Base-by-base conservation (phyloP, 257 asterid genomes). In the Echium plantagineum region DNA sequence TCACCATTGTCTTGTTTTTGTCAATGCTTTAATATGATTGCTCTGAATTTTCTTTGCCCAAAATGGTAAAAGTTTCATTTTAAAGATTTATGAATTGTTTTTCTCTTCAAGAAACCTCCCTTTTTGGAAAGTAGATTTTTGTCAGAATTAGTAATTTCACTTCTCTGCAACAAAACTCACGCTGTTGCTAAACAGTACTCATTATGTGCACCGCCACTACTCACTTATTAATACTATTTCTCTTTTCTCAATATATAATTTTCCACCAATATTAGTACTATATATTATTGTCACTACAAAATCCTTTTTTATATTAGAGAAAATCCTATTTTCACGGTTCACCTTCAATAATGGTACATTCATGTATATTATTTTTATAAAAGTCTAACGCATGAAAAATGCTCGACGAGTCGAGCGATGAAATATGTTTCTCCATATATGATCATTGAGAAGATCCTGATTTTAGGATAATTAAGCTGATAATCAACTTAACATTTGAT, bases 11-110 rank as follows among this genome's bases (percentile, higher is more conserved):
- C 61, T 84, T 60, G 90, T 87, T 71, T 46, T 31, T 71, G 81
- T 84, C 94, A 82, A 81, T 81, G 80, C 71, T 66, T 74, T 61
- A 72, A 74, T 74, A 77, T 70, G 70, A 71, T 78, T 76, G 75
- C 67, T 60, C 59, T 31, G 65, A 63, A 60, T 48, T 52, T 54
- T 60, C 58, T 42, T 57, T 58, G 52, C 74, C 65, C 63, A 49
- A 67, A 73, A 69, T 71, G 30, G 94, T 66, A 81, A 81, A 77
- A 72, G 74, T 66, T 54, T 69, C 10, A 53, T 21, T 65, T 59
- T 55, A 49, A 78, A 74, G 54, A 71, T 71, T 58, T 76, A 77
- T 83, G 76, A 76, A 77, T 68, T 77, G 68, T 69, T 77, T 59
- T 83, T 57, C 55, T 65, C 73, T 61, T 76, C 74, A 77, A 80